Base-by-base conservation (phyloP, 257 asterid genomes). In the Ligustrum vulgare region DNA sequence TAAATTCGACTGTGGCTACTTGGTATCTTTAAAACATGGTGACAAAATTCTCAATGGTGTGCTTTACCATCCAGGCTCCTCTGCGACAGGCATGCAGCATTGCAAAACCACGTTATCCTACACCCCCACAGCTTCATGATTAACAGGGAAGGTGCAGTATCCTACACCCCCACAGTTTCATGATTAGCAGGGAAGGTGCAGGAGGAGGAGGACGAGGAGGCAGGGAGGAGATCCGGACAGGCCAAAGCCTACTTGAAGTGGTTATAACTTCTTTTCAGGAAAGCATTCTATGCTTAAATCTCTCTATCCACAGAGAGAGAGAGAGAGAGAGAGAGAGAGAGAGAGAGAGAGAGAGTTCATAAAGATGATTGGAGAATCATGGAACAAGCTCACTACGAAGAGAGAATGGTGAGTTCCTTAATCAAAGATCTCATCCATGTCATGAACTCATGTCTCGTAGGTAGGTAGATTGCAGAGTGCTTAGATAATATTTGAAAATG, bases 1-100 rank as follows among this genome's bases (percentile, higher is more conserved):
- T 8, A 94, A 92, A 79, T 86, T 92, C 76, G 98, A 92, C 36
- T 85, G 92, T 10, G 97, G 98, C 1, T 92, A 94, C 88, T 75
- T 94, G 77, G 89, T 94, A 18, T 79, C 91, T 0, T 80, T 92
- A 13, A 88, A 78, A 74, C 4, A 89, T 36, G 98, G 97, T 3
- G 70, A 89, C 5, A 88, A 90, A 77, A 79, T 81, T 5, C 84
- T 87, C 8, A 86, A 68, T 16, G 97, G 97, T 1, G 96, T 94
- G 45, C 89, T 94, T 71, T 94, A 92, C 79, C 96, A 90, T 45
- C 93, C 96, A 18, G 58, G 45, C 49, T 45, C 58, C 58, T 51
- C 63, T 11, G 58, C 77, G 6, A 71, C 41, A 15, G 3, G 32
- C 10, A 3, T 45, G 16, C 77, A 69, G 66, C 18, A 47, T 5